Conservation (phyloP, 2,329 filamentous ascomycete genomes). For the Coniochaeta pulveracea region DNA sequence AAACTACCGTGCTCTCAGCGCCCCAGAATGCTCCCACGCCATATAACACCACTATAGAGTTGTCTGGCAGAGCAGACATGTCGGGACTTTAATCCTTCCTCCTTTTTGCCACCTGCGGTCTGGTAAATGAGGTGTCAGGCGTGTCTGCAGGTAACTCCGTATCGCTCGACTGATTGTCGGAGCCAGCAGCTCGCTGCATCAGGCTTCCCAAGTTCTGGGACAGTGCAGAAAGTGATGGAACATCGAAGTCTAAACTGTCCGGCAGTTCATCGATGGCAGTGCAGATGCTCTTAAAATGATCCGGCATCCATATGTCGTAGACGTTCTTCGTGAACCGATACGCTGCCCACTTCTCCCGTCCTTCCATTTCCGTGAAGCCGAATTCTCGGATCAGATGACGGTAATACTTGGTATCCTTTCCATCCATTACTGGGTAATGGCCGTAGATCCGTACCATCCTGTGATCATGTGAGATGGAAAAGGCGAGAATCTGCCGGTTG, state of each 20-base stretch:
- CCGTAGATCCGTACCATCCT: constrained; percentile 23
- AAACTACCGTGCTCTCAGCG: no score
- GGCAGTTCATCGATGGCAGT: constrained; percentile 6
- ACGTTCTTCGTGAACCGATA: constrained; percentile 6
- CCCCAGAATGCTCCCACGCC: no score
- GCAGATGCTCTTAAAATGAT: constrained; percentile 5
- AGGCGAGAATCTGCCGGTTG: constrained; percentile 27
- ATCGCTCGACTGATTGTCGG: constrained; percentile 6
- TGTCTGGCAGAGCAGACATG: no score
- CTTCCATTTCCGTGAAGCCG: constrained; percentile 11
- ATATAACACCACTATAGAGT: no score
- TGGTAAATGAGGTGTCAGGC: constrained; percentile 5
- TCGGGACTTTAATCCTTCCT: no score
- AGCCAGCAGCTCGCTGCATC: constrained; percentile 5
- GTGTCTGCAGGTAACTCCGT: constrained; percentile 6
- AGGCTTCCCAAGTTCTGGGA: constrained; percentile 8
- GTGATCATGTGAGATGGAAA: constrained; percentile 27
- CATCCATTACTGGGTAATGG: constrained; percentile 24
- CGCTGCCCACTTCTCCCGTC: constrained; percentile 3
- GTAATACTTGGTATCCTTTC: constrained; percentile 20
- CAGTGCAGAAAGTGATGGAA: constrained; percentile 4
- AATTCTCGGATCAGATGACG: constrained; percentile 23
- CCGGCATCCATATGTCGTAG: constrained; percentile 5
- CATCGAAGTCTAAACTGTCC: constrained; percentile 3
- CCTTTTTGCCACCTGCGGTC: constrained; percentile 5